Conservation (phyloP, 2,329 filamentous ascomycete genomes). For the Akanthomyces dipterigenus region DNA sequence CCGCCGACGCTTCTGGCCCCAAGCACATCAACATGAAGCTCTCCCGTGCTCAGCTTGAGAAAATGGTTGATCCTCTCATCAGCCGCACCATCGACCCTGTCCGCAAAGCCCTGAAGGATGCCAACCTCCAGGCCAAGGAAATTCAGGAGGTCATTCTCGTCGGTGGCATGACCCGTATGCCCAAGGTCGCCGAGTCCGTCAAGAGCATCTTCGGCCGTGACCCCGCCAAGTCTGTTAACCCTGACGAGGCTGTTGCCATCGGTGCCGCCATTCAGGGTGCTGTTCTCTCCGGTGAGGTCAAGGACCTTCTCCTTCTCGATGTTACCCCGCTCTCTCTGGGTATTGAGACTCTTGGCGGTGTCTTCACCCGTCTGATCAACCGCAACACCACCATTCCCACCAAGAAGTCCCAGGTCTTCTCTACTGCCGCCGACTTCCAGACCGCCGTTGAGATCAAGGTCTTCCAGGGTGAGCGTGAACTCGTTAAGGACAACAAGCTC, state of each 20-base stretch:
- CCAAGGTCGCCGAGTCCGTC: slow-evolving; percentile 92
- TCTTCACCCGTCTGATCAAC: slow-evolving; percentile 97
- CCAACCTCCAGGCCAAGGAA: slow-evolving; percentile 81
- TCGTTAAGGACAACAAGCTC: slow-evolving; percentile 97
- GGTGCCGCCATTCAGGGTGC: slow-evolving; percentile 97
- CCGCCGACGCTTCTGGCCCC: slow-evolving; percentile 86
- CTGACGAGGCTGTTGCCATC: slow-evolving; percentile 95
- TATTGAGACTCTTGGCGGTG: slow-evolving; percentile 97
- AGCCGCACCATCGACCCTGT: slow-evolving; percentile 82
- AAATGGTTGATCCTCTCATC: slow-evolving; percentile 86
- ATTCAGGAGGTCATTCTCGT: slow-evolving; percentile 98
- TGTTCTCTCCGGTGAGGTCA: slow-evolving; percentile 93
- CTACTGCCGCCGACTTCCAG: slow-evolving; percentile 95
- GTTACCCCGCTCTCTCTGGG: slow-evolving; percentile 93
- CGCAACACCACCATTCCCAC: slow-evolving; percentile 98
- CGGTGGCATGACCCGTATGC: slow-evolving; percentile 99
- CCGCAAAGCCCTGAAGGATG: slow-evolving; percentile 95
- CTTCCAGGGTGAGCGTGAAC: slow-evolving; percentile 98
- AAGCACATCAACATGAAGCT: slow-evolving; percentile 99
- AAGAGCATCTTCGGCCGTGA: slow-evolving; percentile 96
- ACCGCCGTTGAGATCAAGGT: slow-evolving; percentile 99
- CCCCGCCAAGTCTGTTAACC: slow-evolving; percentile 96
- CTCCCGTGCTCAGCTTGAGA: slow-evolving; percentile 85
- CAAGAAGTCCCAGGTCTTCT: slow-evolving; percentile 99
- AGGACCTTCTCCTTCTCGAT: slow-evolving; percentile 89